phyloP scores from a whole-genome alignment of 2,329 filamentous ascomycete genomes.

The Colletotrichum theobromicola region DNA sequence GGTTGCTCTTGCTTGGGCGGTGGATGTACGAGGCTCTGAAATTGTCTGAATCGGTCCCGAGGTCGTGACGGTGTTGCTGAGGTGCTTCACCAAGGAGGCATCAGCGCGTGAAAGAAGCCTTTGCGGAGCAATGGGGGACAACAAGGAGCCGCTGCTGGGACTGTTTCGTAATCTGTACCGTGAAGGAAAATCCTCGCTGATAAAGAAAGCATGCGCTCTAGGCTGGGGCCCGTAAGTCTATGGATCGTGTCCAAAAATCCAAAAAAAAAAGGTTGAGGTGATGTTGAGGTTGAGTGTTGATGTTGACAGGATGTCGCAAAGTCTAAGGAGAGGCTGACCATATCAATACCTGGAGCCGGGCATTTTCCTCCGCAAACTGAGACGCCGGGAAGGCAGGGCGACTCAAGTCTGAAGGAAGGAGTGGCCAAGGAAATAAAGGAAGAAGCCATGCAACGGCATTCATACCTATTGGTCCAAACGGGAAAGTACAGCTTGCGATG shows the following conservation, averaged over 20 bases:
- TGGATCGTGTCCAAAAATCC: conserved; percentile 11
- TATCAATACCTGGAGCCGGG: neutral
- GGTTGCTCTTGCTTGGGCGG: neutral
- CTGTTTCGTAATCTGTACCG: neutral
- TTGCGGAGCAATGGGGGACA: neutral
- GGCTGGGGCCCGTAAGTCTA: conserved; percentile 10
- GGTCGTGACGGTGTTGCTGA: neutral
- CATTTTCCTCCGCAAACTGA: neutral
- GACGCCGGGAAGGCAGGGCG: neutral
- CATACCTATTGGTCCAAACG: neutral
- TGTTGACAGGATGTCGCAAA: neutral
- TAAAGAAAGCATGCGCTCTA: conserved; percentile 19
- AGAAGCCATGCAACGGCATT: neutral
- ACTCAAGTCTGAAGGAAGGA: neutral
- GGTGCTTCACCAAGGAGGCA: neutral
- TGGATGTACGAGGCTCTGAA: neutral
- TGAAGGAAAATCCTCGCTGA: conserved; percentile 8
- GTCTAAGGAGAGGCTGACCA: neutral
- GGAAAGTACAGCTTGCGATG: neutral
- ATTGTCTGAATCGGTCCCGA: neutral
- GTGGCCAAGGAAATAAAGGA: neutral
- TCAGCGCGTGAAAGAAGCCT: neutral
- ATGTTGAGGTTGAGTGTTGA: neutral
- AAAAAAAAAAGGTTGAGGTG: neutral
- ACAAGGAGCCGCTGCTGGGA: neutral